Conservation (phyloP, 1,284 basidiomycete species). For the Rugosomyces carneus region DNA sequence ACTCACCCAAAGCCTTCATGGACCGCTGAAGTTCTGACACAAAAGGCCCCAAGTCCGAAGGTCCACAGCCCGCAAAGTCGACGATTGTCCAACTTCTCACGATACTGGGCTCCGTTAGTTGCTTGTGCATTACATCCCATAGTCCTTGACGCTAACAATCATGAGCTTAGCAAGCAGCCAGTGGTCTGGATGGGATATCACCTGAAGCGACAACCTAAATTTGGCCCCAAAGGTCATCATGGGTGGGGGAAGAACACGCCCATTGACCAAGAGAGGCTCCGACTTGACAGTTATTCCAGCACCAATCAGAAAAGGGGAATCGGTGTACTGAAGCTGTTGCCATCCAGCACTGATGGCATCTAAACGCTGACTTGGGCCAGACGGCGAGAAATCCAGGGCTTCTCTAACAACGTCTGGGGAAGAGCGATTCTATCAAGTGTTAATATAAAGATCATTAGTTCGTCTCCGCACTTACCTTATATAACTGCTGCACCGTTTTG, state of each 20-base stretch:
- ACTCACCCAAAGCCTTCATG: constrained; percentile 25
- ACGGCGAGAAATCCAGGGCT: constrained; percentile 24
- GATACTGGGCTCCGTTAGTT: constrained; percentile 22
- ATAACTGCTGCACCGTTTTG: constrained; percentile 24
- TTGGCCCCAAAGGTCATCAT: constrained; percentile 21
- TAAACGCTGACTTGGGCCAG: constrained; percentile 20
- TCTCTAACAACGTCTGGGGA: constrained; percentile 25
- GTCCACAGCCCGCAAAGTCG: constrained; percentile 21
- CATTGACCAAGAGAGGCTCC: constrained; percentile 22
- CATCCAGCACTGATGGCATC: constrained; percentile 23
- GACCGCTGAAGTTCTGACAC: constrained; percentile 18
- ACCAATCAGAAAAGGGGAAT: constrained; percentile 27
- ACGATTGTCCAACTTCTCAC: constrained; percentile 28
- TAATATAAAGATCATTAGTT: not conserved
- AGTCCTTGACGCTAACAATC: constrained; percentile 21
- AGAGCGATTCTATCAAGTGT: constrained; percentile 20
- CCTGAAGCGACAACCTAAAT: constrained; percentile 10
- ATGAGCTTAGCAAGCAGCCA: not conserved
- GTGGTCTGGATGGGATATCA: not conserved
- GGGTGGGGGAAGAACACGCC: constrained; percentile 25
- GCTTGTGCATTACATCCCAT: constrained; percentile 33
- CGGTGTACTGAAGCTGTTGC: constrained; percentile 25
- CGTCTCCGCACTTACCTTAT: constrained; percentile 18
- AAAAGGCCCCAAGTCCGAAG: constrained; percentile 17
- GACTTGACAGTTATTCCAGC: constrained; percentile 24